Percentiles rank a stretch among this genome's conserved stretches.
Evolutionary conservation across 2,329 filamentous ascomycete genomes (phyloP).

Genomic region (Aureobasidium sp.): DNA sequence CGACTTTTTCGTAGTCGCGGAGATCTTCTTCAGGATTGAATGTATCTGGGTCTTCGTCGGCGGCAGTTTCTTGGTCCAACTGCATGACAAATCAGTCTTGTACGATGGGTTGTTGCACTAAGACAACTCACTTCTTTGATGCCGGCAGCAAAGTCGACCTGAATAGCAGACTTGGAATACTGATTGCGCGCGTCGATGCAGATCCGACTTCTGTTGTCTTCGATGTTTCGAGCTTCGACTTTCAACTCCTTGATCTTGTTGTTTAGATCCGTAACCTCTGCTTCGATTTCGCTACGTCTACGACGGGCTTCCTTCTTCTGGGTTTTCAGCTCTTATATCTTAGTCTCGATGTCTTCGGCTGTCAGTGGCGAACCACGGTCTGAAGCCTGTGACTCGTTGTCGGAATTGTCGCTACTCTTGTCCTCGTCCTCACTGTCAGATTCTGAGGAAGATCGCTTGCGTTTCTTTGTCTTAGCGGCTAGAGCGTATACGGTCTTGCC

Average conservation of each 20-base stretch:
- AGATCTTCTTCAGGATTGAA: slow-evolving; percentile 48
- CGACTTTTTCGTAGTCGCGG: slow-evolving; percentile 52
- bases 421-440: slow-evolving; percentile 20
- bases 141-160: slow-evolving; percentile 50
- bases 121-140: slow-evolving; percentile 38
- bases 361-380: slow-evolving; percentile 26
- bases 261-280: slow-evolving; percentile 25
- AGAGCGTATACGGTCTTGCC: slow-evolving; percentile 37
- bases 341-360: slow-evolving; percentile 31
- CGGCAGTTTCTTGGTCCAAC: slow-evolving; percentile 47
- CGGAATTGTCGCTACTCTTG: slow-evolving; percentile 17
- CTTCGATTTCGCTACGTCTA: slow-evolving; percentile 20
- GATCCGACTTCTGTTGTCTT: slow-evolving; percentile 28
- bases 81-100: neutral
- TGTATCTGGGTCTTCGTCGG: slow-evolving; percentile 44
- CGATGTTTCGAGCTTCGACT: slow-evolving; percentile 23
- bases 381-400: slow-evolving; percentile 17
- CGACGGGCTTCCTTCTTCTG: slow-evolving; percentile 31
- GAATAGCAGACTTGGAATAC: slow-evolving; percentile 47
- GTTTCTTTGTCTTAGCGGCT: slow-evolving; percentile 31
- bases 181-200: slow-evolving; percentile 50
- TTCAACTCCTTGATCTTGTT: slow-evolving; percentile 24
- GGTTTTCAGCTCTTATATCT: slow-evolving; percentile 36
- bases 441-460: slow-evolving; percentile 31
- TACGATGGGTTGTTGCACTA: neutral